Percentiles rank a stretch among this genome's conserved stretches.
These are phyloP conservation scores for Schizosaccharomyces japonicus DNA, from an alignment of 805 yeast species.

Conservation along the genomic window DNA sequence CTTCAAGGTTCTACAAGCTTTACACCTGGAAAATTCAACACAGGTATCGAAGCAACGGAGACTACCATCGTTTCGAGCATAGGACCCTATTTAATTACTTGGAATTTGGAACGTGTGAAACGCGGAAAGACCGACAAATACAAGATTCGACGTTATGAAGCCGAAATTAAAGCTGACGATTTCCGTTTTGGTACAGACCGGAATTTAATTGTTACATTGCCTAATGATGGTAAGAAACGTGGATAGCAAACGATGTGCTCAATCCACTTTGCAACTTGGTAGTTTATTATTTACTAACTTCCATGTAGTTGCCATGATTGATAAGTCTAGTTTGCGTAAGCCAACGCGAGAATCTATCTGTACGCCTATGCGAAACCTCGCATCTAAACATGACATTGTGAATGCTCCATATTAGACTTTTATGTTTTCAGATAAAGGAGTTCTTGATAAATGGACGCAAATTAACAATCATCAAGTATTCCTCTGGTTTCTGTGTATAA, in stretches of 20 bases:
- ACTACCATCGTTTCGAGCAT: slow-evolving; percentile 51
- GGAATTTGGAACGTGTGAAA: slow-evolving; percentile 45
- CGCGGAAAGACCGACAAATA: slow-evolving; percentile 33
- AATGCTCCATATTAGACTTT: not conserved
- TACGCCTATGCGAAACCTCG: slow-evolving; percentile 12
- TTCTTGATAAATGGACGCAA: no score
- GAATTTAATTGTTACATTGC: slow-evolving; percentile 48
- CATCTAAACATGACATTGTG: not conserved
- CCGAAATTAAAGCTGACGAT: slow-evolving; percentile 38
- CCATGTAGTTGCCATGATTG: slow-evolving; percentile 33
- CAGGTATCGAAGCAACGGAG: slow-evolving; percentile 39
- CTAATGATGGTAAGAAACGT: no score
- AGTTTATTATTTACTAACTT: not conserved
- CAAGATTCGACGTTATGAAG: slow-evolving; percentile 35
- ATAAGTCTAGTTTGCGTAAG: slow-evolving; percentile 31
- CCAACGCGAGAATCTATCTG: slow-evolving; percentile 30
- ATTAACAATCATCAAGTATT: no score
- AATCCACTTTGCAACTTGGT: not conserved
- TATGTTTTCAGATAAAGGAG: no score
- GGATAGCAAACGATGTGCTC: no score
- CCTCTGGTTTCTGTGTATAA: no score
- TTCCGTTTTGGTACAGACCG: slow-evolving; percentile 52
- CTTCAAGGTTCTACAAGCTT: slow-evolving; percentile 26
- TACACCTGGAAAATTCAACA: slow-evolving; percentile 55
- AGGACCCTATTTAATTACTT: slow-evolving; percentile 62